Evolutionary conservation across 83 land plant genomes (phyloP), one percentile per base, ranked within the genome.

Genomic region (Larix sibirica): DNA sequence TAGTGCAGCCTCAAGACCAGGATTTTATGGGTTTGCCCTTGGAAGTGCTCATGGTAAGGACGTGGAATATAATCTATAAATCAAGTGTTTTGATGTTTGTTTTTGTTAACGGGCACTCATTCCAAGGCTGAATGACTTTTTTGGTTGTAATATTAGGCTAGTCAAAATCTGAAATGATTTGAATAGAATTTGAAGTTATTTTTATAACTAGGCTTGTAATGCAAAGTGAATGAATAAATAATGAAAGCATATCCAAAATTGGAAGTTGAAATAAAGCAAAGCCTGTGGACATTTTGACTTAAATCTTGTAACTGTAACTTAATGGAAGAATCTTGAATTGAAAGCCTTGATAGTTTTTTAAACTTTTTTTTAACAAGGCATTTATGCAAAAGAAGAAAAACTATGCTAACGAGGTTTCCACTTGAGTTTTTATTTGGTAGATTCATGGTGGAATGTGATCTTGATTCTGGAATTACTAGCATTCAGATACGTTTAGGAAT

Each of bases 21-120:
- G 75, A 70, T 38, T 70, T 8, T 36, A 24, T 36, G 75, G 75
- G 20, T 38, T 21, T 36, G 42, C 42, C 40, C 28, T 70, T 36
- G 75, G 74, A 70, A 38, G 47, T 70, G 7, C 38, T 1, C 47
- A 70, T 70, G 75, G 75, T 70, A 70, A 70, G 75, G n/a, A 70
- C 23, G 7, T 70, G 75, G 8, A 36, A 70, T 21, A 70, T 38
- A 28, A 70, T 16, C 42, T 21, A 38, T 38, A 28, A 70, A 3
- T 18, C 8, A 36, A 14, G 23, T 36, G 21, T 70, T 36, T 38
- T 38, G n/a, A 18, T 17, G 14, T 38, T 70, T 38, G 44, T 38
- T 70, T 13, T 36, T 5, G 73, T 70, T 70, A 18, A 70, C 38
- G 42, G 21, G 42, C 6, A 70, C 38, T 70, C 75, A 36, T 33